Conservation (phyloP, 2,329 filamentous ascomycete species). For the Trichoderma hamatum region DNA sequence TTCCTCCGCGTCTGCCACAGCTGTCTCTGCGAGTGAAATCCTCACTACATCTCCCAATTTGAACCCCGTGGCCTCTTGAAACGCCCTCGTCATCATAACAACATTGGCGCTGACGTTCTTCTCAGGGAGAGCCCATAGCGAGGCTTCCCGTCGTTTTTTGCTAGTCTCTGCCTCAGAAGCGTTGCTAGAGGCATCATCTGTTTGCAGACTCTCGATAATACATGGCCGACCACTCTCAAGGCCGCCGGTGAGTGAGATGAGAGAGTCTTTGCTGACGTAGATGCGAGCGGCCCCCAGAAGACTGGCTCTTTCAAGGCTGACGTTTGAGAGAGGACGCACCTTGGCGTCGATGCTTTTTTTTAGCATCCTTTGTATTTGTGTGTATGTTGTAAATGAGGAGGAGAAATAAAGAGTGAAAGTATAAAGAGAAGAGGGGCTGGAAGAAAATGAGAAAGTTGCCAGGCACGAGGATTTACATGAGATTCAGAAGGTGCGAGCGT, state of each 20-base stretch:
- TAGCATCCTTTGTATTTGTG: constrained; percentile 34
- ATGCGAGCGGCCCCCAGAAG: constrained; percentile 50
- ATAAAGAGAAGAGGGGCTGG: not conserved
- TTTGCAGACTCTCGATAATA: constrained; percentile 42
- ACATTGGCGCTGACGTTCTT: constrained; percentile 69
- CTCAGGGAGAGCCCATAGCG: constrained; percentile 54
- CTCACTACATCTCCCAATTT: constrained; percentile 68
- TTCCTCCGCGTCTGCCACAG: constrained; percentile 53
- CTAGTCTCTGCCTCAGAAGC: not conserved
- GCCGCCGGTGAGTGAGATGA: constrained; percentile 49
- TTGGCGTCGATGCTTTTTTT: constrained; percentile 45
- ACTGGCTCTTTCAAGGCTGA: constrained; percentile 47
- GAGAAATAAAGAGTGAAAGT: not conserved
- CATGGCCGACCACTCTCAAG: constrained; percentile 50
- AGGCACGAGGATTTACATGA: not conserved
- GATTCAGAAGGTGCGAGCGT: not conserved
- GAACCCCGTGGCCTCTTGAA: constrained; percentile 73
- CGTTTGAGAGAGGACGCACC: constrained; percentile 47
- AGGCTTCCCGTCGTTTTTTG: constrained; percentile 46
- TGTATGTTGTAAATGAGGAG: not conserved
- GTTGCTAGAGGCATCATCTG: constrained; percentile 29
- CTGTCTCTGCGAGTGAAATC: constrained; percentile 58
- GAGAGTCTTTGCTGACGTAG: constrained; percentile 52
- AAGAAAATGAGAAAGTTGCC: not conserved
- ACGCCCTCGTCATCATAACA: constrained; percentile 71